These are phyloP conservation scores for Myxozyma melibiosi DNA, from an alignment of 805 yeast genomes.

Conservation along the genomic window DNA sequence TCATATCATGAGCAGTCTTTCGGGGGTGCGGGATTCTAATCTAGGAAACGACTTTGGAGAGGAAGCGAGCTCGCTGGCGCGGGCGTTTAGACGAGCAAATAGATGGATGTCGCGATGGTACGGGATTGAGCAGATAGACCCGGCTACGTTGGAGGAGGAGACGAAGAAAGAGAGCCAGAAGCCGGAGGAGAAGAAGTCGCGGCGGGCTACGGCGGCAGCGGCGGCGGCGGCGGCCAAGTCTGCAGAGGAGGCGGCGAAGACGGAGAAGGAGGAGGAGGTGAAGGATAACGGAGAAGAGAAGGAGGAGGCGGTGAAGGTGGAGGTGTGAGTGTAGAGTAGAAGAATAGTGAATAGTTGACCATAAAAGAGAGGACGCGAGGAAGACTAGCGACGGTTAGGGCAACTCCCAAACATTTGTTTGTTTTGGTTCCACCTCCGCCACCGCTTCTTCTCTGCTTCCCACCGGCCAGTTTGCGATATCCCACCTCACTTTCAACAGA, in stretches of 20 bases:
- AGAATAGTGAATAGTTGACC: not conserved
- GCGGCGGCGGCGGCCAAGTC: not conserved
- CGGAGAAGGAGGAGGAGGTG: not conserved
- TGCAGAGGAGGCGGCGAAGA: not conserved
- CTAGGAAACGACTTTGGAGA: constrained; percentile 38
- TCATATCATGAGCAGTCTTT: constrained; percentile 21
- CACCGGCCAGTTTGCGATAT: not conserved
- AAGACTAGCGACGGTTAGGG: constrained; percentile 3
- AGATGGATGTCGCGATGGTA: constrained; percentile 39
- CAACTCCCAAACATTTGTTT: constrained; percentile 12
- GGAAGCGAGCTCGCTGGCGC: constrained; percentile 33
- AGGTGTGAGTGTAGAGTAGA: no score
- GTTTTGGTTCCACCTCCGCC: not conserved
- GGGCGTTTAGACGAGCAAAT: constrained; percentile 36
- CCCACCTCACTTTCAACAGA: not conserved
- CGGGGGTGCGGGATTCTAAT: constrained; percentile 23
- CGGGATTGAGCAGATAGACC: not conserved
- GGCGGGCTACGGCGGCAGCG: not conserved
- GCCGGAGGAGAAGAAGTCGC: not conserved
- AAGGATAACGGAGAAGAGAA: no score
- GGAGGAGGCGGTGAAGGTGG: not conserved
- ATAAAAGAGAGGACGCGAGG: constrained; percentile 1
- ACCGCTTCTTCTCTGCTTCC: no score
- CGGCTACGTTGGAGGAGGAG: not conserved
- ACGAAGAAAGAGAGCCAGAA: not conserved